These are phyloP conservation scores for Coniferiporia weirii DNA, from an alignment of 1,284 basidiomycete species.

Conservation along the genomic window DNA sequence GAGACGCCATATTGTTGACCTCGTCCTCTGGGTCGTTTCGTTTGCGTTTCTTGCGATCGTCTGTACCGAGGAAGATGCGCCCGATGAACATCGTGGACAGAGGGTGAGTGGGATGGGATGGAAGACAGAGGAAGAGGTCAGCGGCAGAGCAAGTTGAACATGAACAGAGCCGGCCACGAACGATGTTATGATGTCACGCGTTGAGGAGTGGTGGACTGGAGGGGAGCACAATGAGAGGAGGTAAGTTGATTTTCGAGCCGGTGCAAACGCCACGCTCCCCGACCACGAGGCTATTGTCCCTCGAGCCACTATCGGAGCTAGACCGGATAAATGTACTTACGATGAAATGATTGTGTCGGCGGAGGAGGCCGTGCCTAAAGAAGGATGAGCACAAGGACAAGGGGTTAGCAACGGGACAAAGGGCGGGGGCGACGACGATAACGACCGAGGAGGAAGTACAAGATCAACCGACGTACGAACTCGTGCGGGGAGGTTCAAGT, in stretches of 20 bases:
- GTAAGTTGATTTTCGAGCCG: not conserved
- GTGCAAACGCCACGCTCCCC: not conserved
- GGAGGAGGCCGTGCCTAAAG: slow-evolving; percentile 55
- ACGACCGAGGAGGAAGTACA: slow-evolving; percentile 4
- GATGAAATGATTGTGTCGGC: slow-evolving; percentile 55
- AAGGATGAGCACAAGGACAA: slow-evolving; percentile 2
- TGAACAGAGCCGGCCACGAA: slow-evolving; percentile 7
- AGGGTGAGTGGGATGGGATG: not conserved
- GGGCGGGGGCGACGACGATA: slow-evolving; percentile 3
- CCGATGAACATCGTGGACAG: slow-evolving; percentile 1
- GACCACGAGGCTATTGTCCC: slow-evolving; percentile 9
- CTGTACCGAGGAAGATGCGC: slow-evolving; percentile 20
- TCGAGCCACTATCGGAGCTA: slow-evolving; percentile 28
- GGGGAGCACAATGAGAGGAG: slow-evolving; percentile 7
- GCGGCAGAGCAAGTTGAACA: slow-evolving; percentile 6
- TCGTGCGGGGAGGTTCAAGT: not conserved
- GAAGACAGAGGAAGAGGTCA: slow-evolving; percentile 1
- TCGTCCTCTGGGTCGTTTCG: slow-evolving; percentile 23
- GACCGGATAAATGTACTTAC: slow-evolving; percentile 29
- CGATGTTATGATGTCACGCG: slow-evolving; percentile 13
- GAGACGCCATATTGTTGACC: slow-evolving; percentile 44
- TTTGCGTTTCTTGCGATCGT: slow-evolving; percentile 22
- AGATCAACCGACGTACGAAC: not conserved
- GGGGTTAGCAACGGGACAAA: not conserved
- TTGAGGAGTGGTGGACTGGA: not conserved